Base-by-base conservation (phyloP, 768 basidiomycete species). In the Lentinula raphanica region DNA sequence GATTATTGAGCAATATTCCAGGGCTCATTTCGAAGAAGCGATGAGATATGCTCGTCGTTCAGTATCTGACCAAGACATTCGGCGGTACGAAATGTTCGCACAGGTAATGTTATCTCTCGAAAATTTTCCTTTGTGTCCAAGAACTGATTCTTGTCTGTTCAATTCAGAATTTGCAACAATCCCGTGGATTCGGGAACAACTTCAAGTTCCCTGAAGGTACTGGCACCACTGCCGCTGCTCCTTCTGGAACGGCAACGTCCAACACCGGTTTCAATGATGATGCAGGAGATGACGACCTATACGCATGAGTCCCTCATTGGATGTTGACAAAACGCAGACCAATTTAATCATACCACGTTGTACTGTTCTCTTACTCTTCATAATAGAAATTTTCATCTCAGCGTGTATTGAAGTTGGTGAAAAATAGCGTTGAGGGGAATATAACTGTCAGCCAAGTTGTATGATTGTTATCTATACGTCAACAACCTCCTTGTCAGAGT, bases 11-110 rank as follows among this genome's bases (percentile, higher is more conserved):
- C 67, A 19, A 65, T 48, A 27, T 46, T 59, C 25, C 54, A 86
- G 86, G 67, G 93, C 88, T 0, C 96, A 98, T 80, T 98, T 98
- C 65, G 96, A 98, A 76, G 96, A 98, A 75, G 95, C 97, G 2
- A 98, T 98, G 95, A 88, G 89, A 74, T 98, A 84, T 66, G 95
- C 97, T 61, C 89, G 97, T 71, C 89, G 97, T 54, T 98, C 94
- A 12, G 96, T 98, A 56, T 94, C 93, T 12, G 95, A 98, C 68
- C 86, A 90, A 63, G 96, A 98, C 68, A 96, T 98, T 74, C 84
- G 95, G 67, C 87, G 95, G 54, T 99, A 98, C 73, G 96, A 98
- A 83, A 94, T 97, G 88, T 98, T 98, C 72, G 76, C 95, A 35
- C 94, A 94, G 80, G 87, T 88, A 69, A 53, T 80, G 67, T 21